Conservation (phyloP, 2,329 filamentous ascomycete genomes). For the Xylaria multiplex region DNA sequence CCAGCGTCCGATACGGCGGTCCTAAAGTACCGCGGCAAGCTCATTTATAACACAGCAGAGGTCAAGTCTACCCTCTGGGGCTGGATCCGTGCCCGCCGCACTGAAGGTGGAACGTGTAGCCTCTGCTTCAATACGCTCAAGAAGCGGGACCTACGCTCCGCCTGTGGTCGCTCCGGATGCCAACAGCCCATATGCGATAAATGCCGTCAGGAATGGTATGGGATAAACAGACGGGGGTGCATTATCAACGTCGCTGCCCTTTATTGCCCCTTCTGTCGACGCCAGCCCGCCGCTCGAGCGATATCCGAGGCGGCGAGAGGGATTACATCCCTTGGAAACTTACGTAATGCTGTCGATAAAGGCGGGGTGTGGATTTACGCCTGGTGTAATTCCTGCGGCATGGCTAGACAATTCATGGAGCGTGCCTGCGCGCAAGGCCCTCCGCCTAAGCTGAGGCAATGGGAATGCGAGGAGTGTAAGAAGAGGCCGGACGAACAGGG, state of each 20-base stretch:
- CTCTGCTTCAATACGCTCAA: conserved; percentile 57
- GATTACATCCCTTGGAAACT: conserved; percentile 52
- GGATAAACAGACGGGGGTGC: conserved; percentile 54
- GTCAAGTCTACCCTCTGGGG: conserved; percentile 50
- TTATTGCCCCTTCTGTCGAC: conserved; percentile 61
- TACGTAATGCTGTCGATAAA: conserved; percentile 54
- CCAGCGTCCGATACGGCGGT: conserved; percentile 35
- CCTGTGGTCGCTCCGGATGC: conserved; percentile 59
- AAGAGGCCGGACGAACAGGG: conserved; percentile 22
- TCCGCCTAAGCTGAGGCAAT: conserved; percentile 51
- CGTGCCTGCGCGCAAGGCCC: conserved; percentile 56
- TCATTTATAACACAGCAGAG: conserved; percentile 53
- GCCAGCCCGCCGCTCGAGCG: conserved; percentile 52
- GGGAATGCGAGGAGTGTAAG: conserved; percentile 56
- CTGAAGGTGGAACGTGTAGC: conserved; percentile 55
- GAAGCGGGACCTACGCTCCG: conserved; percentile 52
- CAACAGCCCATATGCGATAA: conserved; percentile 54
- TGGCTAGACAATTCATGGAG: conserved; percentile 55
- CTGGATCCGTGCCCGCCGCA: conserved; percentile 53
- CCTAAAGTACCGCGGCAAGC: conserved; percentile 53
- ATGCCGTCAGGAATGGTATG: conserved; percentile 58
- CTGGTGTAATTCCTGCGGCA: conserved; percentile 49
- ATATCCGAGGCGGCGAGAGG: background rate
- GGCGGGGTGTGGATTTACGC: conserved; percentile 33
- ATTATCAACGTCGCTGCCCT: conserved; percentile 61